Evolutionary conservation across 2,329 filamentous ascomycete genomes (phyloP).

Genomic region (Aspergillus arachidicola): DNA sequence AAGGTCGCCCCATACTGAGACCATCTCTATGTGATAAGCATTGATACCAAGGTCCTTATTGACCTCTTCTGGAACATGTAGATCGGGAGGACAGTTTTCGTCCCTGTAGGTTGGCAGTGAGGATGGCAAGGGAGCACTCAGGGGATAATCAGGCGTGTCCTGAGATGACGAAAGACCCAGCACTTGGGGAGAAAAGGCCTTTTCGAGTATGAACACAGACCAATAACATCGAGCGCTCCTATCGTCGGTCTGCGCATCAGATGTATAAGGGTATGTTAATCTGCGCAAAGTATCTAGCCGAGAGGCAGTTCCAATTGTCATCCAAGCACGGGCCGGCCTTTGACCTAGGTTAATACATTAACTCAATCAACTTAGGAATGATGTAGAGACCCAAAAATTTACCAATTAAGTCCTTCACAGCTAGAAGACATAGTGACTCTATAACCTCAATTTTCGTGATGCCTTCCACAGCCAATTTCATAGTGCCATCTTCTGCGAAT

Average conservation of each 20-base stretch:
- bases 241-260: not conserved
- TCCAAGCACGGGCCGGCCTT: conserved; percentile 8
- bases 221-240: conserved; percentile 7
- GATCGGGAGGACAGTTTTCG: not conserved
- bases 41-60: conserved; percentile 8
- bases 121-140: conserved; percentile 4
- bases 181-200: not conserved
- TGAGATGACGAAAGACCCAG: not conserved
- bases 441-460: not conserved
- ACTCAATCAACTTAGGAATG: too few species aligned
- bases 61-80: not conserved
- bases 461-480: conserved; percentile 6
- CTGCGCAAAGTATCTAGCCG: not conserved
- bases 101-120: not conserved
- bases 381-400: not conserved
- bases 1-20: conserved; percentile 6
- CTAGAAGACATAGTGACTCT: conserved; percentile 11
- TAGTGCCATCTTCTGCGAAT: conserved; percentile 2
- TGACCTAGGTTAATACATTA: not conserved
- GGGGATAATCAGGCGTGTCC: not conserved
- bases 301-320: conserved; percentile 12
- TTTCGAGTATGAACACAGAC: conserved; percentile 13
- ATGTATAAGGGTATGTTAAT: not conserved
- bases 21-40: conserved; percentile 7
- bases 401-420: conserved; percentile 7